phyloP scores from a whole-genome alignment of 768 basidiomycete genomes.

The Trametes elegans region DNA sequence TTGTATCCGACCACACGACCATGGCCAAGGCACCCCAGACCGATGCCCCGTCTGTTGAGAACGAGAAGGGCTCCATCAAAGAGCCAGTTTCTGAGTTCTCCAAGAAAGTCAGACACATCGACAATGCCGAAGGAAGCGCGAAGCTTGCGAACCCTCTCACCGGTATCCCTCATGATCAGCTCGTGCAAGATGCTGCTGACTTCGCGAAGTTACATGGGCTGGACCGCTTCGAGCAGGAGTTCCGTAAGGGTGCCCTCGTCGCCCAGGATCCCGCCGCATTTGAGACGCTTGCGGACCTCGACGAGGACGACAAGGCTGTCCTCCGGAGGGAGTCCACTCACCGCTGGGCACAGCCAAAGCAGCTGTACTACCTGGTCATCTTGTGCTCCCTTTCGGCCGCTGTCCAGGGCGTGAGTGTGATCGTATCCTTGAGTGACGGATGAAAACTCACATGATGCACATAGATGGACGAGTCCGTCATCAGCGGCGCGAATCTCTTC shows the following conservation, averaged over 20 bases:
- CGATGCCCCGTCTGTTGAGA: slow-evolving; percentile 25
- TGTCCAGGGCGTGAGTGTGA: slow-evolving; percentile 56
- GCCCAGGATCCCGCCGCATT: slow-evolving; percentile 62
- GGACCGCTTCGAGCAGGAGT: slow-evolving; percentile 35
- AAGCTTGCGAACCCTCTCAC: slow-evolving; percentile 56
- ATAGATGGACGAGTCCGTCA: slow-evolving; percentile 53
- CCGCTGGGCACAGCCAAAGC: slow-evolving; percentile 48
- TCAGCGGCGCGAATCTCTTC: slow-evolving; percentile 56
- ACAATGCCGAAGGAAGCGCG: slow-evolving; percentile 41
- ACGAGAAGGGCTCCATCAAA: slow-evolving; percentile 25
- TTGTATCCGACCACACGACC: no score
- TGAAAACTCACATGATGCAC: not conserved
- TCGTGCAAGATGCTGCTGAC: slow-evolving; percentile 56
- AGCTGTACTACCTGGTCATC: slow-evolving; percentile 49
- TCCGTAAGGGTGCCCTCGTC: slow-evolving; percentile 71
- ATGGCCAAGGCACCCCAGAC: no score
- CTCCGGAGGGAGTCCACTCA: slow-evolving; percentile 46
- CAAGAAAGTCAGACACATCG: slow-evolving; percentile 27
- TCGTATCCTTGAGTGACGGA: slow-evolving; percentile 14
- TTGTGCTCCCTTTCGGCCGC: slow-evolving; percentile 74
- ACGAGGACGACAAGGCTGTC: slow-evolving; percentile 41
- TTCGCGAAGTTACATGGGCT: slow-evolving; percentile 53
- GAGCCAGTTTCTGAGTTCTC: slow-evolving; percentile 17
- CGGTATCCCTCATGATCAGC: slow-evolving; percentile 57
- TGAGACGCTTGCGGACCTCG: slow-evolving; percentile 39